phyloP scores from a whole-genome alignment of 768 basidiomycete genomes.

The Pleurotus giganteus region DNA sequence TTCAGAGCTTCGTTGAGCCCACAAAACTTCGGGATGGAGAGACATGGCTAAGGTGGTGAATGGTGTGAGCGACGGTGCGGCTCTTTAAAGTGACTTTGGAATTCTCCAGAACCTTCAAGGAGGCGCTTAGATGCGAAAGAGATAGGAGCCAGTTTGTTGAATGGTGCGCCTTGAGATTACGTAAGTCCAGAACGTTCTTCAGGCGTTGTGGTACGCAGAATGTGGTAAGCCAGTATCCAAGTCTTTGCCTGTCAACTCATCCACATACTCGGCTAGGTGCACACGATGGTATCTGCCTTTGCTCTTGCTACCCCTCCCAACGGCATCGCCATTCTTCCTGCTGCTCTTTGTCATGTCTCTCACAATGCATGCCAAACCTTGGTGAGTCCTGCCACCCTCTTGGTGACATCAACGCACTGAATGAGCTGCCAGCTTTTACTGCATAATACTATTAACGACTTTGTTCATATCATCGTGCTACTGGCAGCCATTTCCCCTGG shows the following conservation, averaged over 20 bases:
- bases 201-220: conserved; percentile 15
- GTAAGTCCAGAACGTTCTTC: background rate
- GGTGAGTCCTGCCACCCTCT: conserved; percentile 44
- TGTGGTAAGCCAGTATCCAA: conserved; percentile 50
- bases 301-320: conserved; percentile 73
- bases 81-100: conserved; percentile 27
- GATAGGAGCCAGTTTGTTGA: background rate
- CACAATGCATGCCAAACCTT: conserved; percentile 80
- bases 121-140: conserved; percentile 5
- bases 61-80: conserved; percentile 11
- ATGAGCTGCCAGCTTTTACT: conserved; percentile 64
- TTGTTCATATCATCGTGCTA: conserved; percentile 86
- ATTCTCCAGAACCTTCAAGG: conserved; percentile 41
- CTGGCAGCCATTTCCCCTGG: conserved; percentile 78
- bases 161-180: background rate
- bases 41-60: conserved; percentile 33
- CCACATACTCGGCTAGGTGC: conserved; percentile 48
- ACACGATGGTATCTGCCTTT: conserved; percentile 85
- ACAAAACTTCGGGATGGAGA: conserved; percentile 84
- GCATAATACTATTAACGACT: conserved; percentile 78
- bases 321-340: conserved; percentile 78
- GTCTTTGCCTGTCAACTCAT: background rate
- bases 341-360: conserved; percentile 74
- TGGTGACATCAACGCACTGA: background rate
- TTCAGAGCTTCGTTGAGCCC: conserved; percentile 89